Evolutionary conservation across 768 basidiomycete species (phyloP).

Genomic region (Aureoboletus auriporus): DNA sequence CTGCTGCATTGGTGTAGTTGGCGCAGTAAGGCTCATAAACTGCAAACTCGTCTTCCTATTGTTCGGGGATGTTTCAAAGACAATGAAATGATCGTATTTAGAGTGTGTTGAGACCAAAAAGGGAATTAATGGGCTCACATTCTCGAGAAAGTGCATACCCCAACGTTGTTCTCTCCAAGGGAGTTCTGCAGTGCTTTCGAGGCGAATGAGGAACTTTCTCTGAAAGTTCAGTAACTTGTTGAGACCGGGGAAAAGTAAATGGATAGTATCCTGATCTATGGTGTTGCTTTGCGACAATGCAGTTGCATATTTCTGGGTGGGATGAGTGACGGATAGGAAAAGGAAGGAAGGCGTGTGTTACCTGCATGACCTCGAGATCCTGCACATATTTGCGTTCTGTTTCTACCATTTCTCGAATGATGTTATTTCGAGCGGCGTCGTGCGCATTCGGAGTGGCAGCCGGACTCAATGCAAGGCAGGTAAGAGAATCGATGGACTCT

Average conservation of each 20-base stretch:
- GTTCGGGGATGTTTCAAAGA: constrained; percentile 34
- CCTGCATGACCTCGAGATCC: constrained; percentile 96
- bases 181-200: constrained; percentile 81
- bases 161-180: constrained; percentile 84
- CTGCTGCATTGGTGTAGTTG: constrained; percentile 85
- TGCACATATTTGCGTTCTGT: constrained; percentile 96
- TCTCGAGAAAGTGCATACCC: constrained; percentile 81
- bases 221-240: constrained; percentile 97
- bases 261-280: constrained; percentile 93
- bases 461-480: constrained; percentile 38
- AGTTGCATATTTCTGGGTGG: constrained; percentile 77
- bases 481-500: constrained; percentile 57
- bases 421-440: constrained; percentile 69
- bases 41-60: constrained; percentile 92
- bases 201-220: constrained; percentile 84
- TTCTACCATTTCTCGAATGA: constrained; percentile 85
- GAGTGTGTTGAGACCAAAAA: constrained; percentile 21
- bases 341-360: constrained; percentile 33
- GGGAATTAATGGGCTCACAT: constrained; percentile 45
- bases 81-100: constrained; percentile 42
- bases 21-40: constrained; percentile 98
- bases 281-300: constrained; percentile 77
- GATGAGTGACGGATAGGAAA: constrained; percentile 11
- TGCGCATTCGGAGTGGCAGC: constrained; percentile 50
- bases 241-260: constrained; percentile 91